Evolutionary conservation across 148 eudicot species (phyloP), one percentile per base, ranked within the genome.

Genomic region (Beta vulgaris): DNA sequence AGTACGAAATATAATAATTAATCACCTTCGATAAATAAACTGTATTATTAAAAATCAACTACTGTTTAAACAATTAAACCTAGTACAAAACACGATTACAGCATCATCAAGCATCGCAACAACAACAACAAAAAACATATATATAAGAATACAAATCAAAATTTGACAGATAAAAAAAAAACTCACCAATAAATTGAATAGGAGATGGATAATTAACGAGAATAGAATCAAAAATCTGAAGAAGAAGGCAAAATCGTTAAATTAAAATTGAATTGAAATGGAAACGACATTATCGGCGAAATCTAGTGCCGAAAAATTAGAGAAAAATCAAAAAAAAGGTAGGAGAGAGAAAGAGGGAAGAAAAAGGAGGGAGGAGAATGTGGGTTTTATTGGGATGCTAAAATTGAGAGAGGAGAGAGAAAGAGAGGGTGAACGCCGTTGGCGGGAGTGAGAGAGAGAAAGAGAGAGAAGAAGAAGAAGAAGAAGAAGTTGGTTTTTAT

Each of bases 381-480:
- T 19, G 9, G 44, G 26, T 36, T 59, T 59, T 59, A 1, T 31
- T 13, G 39, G 44, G 31, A 39, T 40, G 31, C 1, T 28, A 28
- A 39, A 54, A 19, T n/a, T 16, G 53, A 35, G 60, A 70, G 77
- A 73, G 42, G 16, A 21, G 28, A 32, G 43, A 23, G 35, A 40
- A 53, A 25, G 13, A 34, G 66, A 61, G 78, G 76, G 68, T n/a
- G 81, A 34, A 68, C 77, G 70, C 13, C 77, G n/a, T 62, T 75
- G 81, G 69, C 61, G 76, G 62, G 73, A 81, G 81, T 81, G 84
- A 75, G 81, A 76, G 48, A 2, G 69, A 48, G 34, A 19, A 35
- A 21, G 60, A 32, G 19, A 23, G 39, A 64, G 75, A 71, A 15
- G 28, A 18, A 26, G 36, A 26, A 59, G 1, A 26, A 57, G 54